Evolutionary conservation across 768 basidiomycete species (phyloP), one percentile per base, ranked within the genome.

Genomic region (Suillus hirtellus): DNA sequence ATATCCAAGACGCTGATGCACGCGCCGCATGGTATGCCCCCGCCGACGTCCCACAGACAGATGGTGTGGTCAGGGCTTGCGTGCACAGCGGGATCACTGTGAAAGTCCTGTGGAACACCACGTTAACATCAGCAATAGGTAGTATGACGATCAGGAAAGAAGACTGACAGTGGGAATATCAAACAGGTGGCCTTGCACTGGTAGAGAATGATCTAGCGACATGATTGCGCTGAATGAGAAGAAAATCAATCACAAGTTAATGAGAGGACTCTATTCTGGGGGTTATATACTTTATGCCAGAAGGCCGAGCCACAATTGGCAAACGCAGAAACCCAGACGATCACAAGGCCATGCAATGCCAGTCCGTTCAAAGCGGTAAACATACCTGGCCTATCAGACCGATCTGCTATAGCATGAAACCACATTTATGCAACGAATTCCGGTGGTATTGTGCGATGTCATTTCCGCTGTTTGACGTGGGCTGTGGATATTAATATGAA

Each of bases 31-130:
- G 44, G 0, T 8, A 0, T 11, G 0, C 55, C 21, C 35, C 12
- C 19, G 4, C 35, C 58, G 11, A 19, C 4, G n/a, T 61, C 7
- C 73, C 73, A 74, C 17, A 42, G 17, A 27, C 56, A 58, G 5
- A 58, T 6, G 15, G 38, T 42, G 17, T 31, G 17, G 9, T 24
- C 37, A 11, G 19, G 31, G 55, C 21, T 56, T 56, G 55, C 1
- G 15, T 40, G 21, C 17, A 24, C 10, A 10, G 10, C 3, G 21
- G 35, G 21, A 17, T 40, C 38, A 42, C 27, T 24, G 17, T 17
- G 15, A 40, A 6, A 15, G 24, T 17, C 40, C 56, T 58, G 17
- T 42, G 6, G 24, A 42, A 31, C 24, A 24, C 11, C 37, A 27
- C 9, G 40, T 56, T 24, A 42, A 42, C 38, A 5, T 42, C 56